These are phyloP conservation scores for Diaporthe sp. DNA, from an alignment of 2,329 filamentous ascomycete genomes.

Conservation along the genomic window DNA sequence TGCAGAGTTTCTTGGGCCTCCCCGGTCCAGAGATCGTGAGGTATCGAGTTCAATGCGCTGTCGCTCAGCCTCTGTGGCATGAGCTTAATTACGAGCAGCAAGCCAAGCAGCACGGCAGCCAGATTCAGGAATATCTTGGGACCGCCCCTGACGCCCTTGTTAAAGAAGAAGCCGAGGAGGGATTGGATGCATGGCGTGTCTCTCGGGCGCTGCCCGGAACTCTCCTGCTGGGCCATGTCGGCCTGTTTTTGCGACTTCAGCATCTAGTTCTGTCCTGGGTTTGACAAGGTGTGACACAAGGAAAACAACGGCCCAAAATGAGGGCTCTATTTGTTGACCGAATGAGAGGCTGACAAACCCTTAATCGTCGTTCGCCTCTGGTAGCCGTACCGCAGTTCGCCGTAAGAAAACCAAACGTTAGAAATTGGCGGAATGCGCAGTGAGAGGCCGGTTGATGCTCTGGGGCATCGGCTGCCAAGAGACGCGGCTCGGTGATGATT, in stretches of 20 bases:
- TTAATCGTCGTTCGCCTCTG: conserved; percentile 25
- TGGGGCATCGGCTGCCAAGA: conserved; percentile 24
- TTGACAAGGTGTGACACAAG: conserved; percentile 7
- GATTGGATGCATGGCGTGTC: conserved; percentile 37
- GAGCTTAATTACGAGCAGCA: conserved; percentile 45
- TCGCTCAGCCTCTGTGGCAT: conserved; percentile 44
- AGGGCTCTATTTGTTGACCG: conserved; percentile 5
- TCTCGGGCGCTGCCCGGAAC: conserved; percentile 13
- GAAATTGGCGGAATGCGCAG: conserved; percentile 3
- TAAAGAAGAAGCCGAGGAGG: conserved; percentile 49
- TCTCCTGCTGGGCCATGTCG: conserved; percentile 36
- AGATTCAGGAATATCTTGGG: conserved; percentile 49
- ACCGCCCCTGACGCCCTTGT: conserved; percentile 47
- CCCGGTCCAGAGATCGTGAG: conserved; percentile 42
- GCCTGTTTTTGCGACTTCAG: conserved; percentile 27
- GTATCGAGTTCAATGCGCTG: conserved; percentile 41
- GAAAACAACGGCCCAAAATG: background rate
- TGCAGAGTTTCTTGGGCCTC: conserved; percentile 17
- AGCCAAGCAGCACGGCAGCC: conserved; percentile 42
- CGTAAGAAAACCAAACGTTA: background rate
- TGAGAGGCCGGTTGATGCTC: background rate
- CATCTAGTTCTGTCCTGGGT: conserved; percentile 15
- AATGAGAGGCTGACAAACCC: conserved; percentile 36
- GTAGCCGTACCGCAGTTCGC: background rate
- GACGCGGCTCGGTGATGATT: background rate